A percentile compares a stretch with the other conserved stretches of the same genome.
Evolutionary conservation across 2,329 filamentous ascomycete genomes (phyloP).

Genomic region (Paramyrothecium sp.): DNA sequence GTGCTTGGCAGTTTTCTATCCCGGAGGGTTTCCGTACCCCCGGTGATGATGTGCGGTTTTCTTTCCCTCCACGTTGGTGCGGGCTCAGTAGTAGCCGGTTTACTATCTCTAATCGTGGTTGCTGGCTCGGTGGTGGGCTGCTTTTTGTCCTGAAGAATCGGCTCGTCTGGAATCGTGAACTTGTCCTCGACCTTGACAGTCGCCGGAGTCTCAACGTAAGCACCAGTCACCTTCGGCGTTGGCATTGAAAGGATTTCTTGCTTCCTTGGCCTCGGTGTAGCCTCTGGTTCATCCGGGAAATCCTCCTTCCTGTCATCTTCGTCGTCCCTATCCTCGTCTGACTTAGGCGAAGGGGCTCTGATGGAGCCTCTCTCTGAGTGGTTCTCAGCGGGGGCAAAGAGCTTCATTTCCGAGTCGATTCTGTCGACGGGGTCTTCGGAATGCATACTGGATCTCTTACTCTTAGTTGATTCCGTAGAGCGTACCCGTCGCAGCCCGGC

Average conservation of each 20-base stretch:
- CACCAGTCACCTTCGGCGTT: slow-evolving; percentile 53
- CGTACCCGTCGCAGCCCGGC: slow-evolving; percentile 38
- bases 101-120: slow-evolving; percentile 6
- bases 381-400: slow-evolving; percentile 55
- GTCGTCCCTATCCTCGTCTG: slow-evolving; percentile 28
- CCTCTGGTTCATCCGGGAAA: slow-evolving; percentile 32
- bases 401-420: slow-evolving; percentile 54
- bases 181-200: slow-evolving; percentile 33
- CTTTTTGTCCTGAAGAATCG: slow-evolving; percentile 15
- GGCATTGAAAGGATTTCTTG: slow-evolving; percentile 46
- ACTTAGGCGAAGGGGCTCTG: slow-evolving; percentile 43
- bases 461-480: slow-evolving; percentile 46
- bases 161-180: slow-evolving; percentile 17
- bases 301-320: slow-evolving; percentile 16
- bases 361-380: slow-evolving; percentile 56
- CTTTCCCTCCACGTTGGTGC: slow-evolving; percentile 19
- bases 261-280: slow-evolving; percentile 46
- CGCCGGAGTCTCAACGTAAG: slow-evolving; percentile 56
- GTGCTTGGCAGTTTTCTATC: slow-evolving; percentile 7
- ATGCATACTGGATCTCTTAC: slow-evolving; percentile 47
- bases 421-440: slow-evolving; percentile 58
- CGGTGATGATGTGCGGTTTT: slow-evolving; percentile 19
- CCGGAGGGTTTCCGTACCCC: slow-evolving; percentile 11
- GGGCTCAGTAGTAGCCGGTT: slow-evolving; percentile 9
- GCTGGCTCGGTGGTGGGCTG: slow-evolving; percentile 20